phyloP scores from a whole-genome alignment of 2,329 filamentous ascomycete genomes.

The Blastomyces silverae region DNA sequence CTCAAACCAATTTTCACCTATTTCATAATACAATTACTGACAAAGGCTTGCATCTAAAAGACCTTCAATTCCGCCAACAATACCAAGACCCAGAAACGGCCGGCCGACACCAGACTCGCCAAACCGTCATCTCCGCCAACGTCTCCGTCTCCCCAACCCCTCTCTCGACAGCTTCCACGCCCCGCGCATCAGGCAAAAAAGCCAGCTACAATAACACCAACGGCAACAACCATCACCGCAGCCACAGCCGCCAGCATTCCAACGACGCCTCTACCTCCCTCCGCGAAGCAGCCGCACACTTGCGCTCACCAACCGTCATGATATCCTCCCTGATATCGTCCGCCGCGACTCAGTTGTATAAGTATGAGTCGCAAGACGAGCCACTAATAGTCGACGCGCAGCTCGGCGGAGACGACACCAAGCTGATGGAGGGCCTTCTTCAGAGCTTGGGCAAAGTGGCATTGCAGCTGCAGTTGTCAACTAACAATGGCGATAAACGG shows the following conservation, averaged over 20 bases:
- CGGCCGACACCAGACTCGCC: conserved; percentile 31
- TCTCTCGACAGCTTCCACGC: conserved; percentile 10
- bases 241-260: conserved; percentile 7
- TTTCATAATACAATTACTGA: background rate
- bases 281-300: background rate
- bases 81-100: background rate
- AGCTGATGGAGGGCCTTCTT: conserved; percentile 51
- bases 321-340: conserved; percentile 13
- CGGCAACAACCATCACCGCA: background rate
- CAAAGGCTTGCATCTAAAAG: conserved; percentile 24
- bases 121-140: conserved; percentile 26
- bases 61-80: conserved; percentile 7
- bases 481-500: conserved; percentile 38
- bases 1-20: conserved; percentile 20
- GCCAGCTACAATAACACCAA: background rate
- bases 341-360: conserved; percentile 8
- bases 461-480: conserved; percentile 43
- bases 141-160: background rate
- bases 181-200: conserved; percentile 4
- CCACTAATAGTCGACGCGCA: conserved; percentile 3
- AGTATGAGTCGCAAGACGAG: background rate
- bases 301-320: conserved; percentile 9
- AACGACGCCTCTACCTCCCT: background rate
- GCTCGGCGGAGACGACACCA: conserved; percentile 50
- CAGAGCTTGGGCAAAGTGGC: conserved; percentile 47